These are phyloP conservation scores for Cytospora schulzeri DNA, from an alignment of 2,329 filamentous ascomycete species.

Conservation along the genomic window DNA sequence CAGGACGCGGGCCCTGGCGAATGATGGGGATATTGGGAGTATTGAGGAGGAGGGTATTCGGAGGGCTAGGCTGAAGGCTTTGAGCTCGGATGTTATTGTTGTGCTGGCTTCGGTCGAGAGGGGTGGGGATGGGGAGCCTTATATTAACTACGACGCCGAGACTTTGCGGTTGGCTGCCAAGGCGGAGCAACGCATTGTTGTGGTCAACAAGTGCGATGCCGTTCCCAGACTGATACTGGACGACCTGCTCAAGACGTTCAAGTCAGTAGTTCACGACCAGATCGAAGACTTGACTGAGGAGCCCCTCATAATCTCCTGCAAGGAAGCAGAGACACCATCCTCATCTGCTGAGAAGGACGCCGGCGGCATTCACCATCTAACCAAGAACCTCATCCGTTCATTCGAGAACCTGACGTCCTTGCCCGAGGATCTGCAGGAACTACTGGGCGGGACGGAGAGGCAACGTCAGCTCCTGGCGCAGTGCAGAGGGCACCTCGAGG, in stretches of 20 bases:
- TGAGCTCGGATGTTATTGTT: constrained; percentile 83
- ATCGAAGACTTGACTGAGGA: constrained; percentile 38
- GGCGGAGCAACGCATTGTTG: constrained; percentile 53
- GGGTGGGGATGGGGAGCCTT: constrained; percentile 35
- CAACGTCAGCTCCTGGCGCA: constrained; percentile 79
- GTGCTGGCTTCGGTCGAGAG: constrained; percentile 75
- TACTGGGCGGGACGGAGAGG: constrained; percentile 86
- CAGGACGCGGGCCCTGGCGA: constrained; percentile 48
- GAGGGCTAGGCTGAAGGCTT: constrained; percentile 77
- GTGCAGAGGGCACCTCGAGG: constrained; percentile 71
- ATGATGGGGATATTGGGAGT: constrained; percentile 56
- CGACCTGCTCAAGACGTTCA: constrained; percentile 46
- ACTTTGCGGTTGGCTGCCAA: constrained; percentile 55
- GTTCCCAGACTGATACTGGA: constrained; percentile 41
- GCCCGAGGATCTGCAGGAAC: constrained; percentile 73
- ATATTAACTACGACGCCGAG: constrained; percentile 57
- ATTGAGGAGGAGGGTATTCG: constrained; percentile 91
- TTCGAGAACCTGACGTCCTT: constrained; percentile 74
- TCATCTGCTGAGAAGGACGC: constrained; percentile 45
- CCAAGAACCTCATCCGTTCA: constrained; percentile 64
- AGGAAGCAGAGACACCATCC: constrained; percentile 48
- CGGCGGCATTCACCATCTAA: constrained; percentile 69
- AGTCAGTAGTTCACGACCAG: constrained; percentile 43
- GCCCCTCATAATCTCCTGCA: constrained; percentile 72
- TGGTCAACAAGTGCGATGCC: constrained; percentile 65